Conservation (phyloP, 345 rosid species). For the Arabis hirsuta region DNA sequence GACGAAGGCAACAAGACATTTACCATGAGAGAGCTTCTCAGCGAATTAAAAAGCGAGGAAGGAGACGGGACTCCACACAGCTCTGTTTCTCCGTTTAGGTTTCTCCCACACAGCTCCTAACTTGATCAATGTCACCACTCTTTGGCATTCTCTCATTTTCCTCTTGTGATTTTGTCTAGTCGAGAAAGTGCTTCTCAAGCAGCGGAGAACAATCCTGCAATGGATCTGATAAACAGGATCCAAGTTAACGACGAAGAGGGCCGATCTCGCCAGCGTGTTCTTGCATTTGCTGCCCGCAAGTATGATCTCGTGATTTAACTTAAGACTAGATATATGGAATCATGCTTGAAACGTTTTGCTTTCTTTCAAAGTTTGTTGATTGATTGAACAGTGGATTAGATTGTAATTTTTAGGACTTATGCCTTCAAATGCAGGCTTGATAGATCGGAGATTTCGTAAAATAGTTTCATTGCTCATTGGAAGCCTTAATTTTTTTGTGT, state of each 20-base stretch:
- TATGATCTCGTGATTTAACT: slow-evolving; percentile 33
- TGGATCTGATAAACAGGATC: slow-evolving; percentile 87
- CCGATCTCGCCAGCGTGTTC: slow-evolving; percentile 95
- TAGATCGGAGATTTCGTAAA: slow-evolving; percentile 9
- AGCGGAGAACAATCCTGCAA: slow-evolving; percentile 76
- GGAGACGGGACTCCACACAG: slow-evolving; percentile 55
- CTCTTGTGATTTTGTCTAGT: slow-evolving; percentile 48
- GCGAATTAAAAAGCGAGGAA: slow-evolving; percentile 74
- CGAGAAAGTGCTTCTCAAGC: slow-evolving; percentile 65
- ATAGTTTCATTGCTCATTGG: slow-evolving; percentile 9
- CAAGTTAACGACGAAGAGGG: slow-evolving; percentile 93
- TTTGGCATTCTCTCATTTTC: neutral
- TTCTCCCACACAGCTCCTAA: slow-evolving; percentile 4
- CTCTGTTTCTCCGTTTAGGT: slow-evolving; percentile 69
- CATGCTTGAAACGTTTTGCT: neutral
- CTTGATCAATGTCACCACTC: neutral
- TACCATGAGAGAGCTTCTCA: slow-evolving; percentile 87
- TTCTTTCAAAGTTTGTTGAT: slow-evolving; percentile 4
- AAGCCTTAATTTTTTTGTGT: slow-evolving; percentile 16
- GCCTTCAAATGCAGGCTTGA: neutral
- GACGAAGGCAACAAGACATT: slow-evolving; percentile 74
- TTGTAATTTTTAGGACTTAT: neutral
- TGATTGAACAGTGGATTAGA: slow-evolving; percentile 15
- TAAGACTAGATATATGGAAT: neutral
- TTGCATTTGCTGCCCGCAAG: slow-evolving; percentile 97